Percentiles rank a stretch among this genome's conserved stretches.
These are phyloP conservation scores for Arthrobotrys entomopaga DNA, from an alignment of 2,329 filamentous ascomycete species.

Conservation along the genomic window DNA sequence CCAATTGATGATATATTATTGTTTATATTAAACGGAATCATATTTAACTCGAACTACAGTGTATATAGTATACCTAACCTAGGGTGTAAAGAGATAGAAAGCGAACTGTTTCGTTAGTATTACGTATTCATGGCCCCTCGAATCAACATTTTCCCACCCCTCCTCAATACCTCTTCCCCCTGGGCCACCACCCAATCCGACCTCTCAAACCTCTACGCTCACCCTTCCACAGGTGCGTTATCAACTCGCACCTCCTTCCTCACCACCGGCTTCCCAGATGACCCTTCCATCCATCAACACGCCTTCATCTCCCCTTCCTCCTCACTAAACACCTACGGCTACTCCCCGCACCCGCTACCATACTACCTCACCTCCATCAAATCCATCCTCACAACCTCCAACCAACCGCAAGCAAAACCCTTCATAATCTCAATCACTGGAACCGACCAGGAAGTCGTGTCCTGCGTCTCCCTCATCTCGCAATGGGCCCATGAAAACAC, in stretches of 20 bases:
- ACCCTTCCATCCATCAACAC: slow-evolving; percentile 71
- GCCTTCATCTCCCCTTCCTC: slow-evolving; percentile 69
- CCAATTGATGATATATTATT: too few species aligned
- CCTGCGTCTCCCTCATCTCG: slow-evolving; percentile 68
- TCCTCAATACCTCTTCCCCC: slow-evolving; percentile 79
- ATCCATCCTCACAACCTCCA: slow-evolving; percentile 62
- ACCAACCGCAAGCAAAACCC: slow-evolving; percentile 65
- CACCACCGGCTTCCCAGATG: slow-evolving; percentile 71
- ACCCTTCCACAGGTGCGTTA: slow-evolving; percentile 74
- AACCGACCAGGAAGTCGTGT: slow-evolving; percentile 67
- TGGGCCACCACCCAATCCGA: slow-evolving; percentile 77
- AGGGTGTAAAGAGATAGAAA: too few species aligned
- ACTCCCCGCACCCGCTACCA: slow-evolving; percentile 72
- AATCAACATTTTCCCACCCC: slow-evolving; percentile 70
- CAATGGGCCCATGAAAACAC: slow-evolving; percentile 61
- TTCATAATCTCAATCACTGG: slow-evolving; percentile 79
- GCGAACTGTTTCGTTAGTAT: too few species aligned
- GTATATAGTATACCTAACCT: too few species aligned
- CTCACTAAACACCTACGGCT: slow-evolving; percentile 77
- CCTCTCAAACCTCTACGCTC: slow-evolving; percentile 71
- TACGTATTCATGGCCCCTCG: slow-evolving; percentile 59
- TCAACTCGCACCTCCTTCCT: slow-evolving; percentile 77
- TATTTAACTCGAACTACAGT: too few species aligned
- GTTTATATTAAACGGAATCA: too few species aligned
- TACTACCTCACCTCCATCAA: slow-evolving; percentile 70